A percentile compares a stretch with the other conserved stretches of the same genome.
Conservation (phyloP, 2,329 filamentous ascomycete genomes). For the Ophiostoma piceae region DNA sequence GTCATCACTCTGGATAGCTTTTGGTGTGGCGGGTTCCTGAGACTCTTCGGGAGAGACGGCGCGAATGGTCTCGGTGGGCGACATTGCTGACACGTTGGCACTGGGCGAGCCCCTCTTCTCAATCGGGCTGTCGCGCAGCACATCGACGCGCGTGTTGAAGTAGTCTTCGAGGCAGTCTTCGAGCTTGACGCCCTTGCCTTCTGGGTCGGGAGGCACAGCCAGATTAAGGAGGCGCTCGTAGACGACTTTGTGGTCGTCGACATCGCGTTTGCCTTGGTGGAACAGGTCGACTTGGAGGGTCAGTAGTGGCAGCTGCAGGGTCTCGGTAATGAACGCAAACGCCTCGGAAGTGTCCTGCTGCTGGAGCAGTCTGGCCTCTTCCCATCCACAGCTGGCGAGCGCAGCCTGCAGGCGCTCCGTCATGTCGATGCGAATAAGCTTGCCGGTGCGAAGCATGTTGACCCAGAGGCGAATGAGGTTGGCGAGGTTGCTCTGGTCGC, state of each 20-base stretch:
- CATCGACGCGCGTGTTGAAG: constrained; percentile 90
- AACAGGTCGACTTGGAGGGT: constrained; percentile 93
- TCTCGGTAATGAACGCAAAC: constrained; percentile 90
- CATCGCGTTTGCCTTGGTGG: constrained; percentile 73
- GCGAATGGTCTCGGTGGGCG: constrained; percentile 35
- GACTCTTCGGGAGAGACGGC: constrained; percentile 31
- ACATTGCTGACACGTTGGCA: constrained; percentile 30
- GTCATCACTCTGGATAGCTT: not conserved
- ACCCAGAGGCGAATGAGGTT: constrained; percentile 83
- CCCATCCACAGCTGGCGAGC: constrained; percentile 81
- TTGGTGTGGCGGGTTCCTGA: constrained; percentile 11
- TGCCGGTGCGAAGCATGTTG: constrained; percentile 80
- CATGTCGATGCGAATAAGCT: constrained; percentile 78
- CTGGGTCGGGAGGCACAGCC: constrained; percentile 72
- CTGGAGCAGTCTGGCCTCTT: constrained; percentile 66
- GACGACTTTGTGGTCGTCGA: constrained; percentile 89
- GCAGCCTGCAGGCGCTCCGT: constrained; percentile 61
- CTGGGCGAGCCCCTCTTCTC: constrained; percentile 40
- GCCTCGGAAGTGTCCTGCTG: constrained; percentile 96
- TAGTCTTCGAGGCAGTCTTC: constrained; percentile 92
- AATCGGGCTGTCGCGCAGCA: constrained; percentile 64
- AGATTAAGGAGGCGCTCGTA: constrained; percentile 88
- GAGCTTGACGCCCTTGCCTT: constrained; percentile 66
- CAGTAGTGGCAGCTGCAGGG: constrained; percentile 77
- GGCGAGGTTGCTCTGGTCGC: constrained; percentile 66